Evolutionary conservation across 306 rosid genomes (phyloP).

Genomic region (Prosopis cineraria): DNA sequence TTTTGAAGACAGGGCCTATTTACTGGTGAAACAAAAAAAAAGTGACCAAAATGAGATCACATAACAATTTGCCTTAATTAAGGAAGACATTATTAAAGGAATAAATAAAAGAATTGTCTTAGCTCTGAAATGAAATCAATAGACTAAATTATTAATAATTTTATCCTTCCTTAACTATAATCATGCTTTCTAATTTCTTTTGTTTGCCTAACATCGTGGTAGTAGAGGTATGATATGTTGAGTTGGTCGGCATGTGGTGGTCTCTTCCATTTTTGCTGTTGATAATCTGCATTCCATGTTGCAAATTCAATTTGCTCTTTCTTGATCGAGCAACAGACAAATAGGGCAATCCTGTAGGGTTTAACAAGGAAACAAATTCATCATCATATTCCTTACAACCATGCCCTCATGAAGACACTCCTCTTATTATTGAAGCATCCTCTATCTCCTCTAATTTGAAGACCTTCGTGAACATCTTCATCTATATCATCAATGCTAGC

Average conservation of each 20-base stretch:
- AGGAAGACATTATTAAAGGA: no score
- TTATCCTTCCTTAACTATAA: no score
- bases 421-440: conserved; percentile 46
- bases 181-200: no score
- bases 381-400: conserved; percentile 50
- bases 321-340: neutral
- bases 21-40: no score
- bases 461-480: conserved; percentile 76
- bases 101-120: no score
- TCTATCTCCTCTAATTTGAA: conserved; percentile 52
- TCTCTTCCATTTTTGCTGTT: neutral
- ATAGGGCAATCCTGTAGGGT: conserved; percentile 38
- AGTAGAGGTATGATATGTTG: no score
- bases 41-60: no score
- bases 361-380: conserved; percentile 48
- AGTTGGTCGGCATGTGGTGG: neutral
- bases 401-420: conserved; percentile 52
- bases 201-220: no score
- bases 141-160: no score
- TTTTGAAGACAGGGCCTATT: no score
- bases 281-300: neutral
- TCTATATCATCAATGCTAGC: conserved; percentile 65
- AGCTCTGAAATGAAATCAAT: no score
- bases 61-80: no score
- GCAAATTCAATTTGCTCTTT: neutral